These are phyloP conservation scores for Mycena albidolilacea DNA, from an alignment of 768 basidiomycete genomes.

Conservation along the genomic window DNA sequence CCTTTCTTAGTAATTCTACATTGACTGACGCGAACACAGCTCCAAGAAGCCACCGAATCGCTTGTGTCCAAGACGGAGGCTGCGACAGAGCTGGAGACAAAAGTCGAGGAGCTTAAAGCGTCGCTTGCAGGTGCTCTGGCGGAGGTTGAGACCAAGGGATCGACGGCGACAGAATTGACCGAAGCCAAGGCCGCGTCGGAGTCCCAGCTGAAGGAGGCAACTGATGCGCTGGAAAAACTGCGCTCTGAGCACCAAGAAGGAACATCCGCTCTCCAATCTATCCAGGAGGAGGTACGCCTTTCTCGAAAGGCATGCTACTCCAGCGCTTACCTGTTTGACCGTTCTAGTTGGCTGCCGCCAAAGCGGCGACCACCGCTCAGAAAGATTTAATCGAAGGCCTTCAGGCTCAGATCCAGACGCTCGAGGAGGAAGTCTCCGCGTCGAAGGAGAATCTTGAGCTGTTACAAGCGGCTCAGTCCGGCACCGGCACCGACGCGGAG, in stretches of 20 bases:
- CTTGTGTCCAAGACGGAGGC: constrained; percentile 67
- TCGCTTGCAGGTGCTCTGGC: constrained; percentile 63
- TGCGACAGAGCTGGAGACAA: constrained; percentile 67
- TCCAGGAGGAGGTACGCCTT: constrained; percentile 67
- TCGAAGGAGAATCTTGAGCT: constrained; percentile 69
- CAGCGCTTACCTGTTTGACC: constrained; percentile 5
- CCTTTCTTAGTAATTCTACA: constrained; percentile 13
- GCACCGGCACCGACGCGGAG: constrained; percentile 57
- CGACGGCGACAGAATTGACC: constrained; percentile 62
- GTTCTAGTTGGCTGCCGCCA: constrained; percentile 67
- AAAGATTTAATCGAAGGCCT: constrained; percentile 63
- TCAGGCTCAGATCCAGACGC: constrained; percentile 62
- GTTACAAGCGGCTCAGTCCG: constrained; percentile 62
- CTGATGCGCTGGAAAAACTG: constrained; percentile 56
- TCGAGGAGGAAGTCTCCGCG: constrained; percentile 66
- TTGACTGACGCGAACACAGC: constrained; percentile 53
- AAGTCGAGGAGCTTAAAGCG: constrained; percentile 63
- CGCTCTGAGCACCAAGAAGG: constrained; percentile 50
- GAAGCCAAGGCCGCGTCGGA: constrained; percentile 65
- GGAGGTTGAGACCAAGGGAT: constrained; percentile 64
- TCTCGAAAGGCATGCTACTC: background rate
- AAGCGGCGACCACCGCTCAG: constrained; percentile 57
- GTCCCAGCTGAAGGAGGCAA: constrained; percentile 60
- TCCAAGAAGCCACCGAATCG: constrained; percentile 70
- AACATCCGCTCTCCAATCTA: constrained; percentile 55